Percentiles rank a stretch among this genome's conserved stretches.
phyloP scores from a whole-genome alignment of 2,329 filamentous ascomycete genomes.

The Botrytis aclada region DNA sequence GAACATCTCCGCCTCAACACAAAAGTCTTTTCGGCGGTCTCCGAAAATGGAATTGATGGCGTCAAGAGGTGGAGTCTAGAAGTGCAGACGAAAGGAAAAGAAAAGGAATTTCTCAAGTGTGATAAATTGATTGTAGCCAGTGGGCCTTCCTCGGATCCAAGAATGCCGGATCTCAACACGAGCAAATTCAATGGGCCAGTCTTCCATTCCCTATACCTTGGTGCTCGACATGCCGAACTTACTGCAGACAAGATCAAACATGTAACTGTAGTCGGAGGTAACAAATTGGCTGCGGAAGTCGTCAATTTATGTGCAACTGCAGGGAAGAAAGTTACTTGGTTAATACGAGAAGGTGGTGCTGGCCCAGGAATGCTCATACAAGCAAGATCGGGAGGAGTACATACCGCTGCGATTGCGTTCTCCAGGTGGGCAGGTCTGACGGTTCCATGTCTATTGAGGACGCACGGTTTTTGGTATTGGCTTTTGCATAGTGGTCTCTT shows the following conservation, averaged over 20 bases:
- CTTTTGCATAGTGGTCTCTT: conserved; percentile 21
- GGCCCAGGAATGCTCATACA: conserved; percentile 22
- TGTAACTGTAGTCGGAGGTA: conserved; percentile 25
- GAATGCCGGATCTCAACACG: conserved; percentile 20
- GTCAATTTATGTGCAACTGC: conserved; percentile 18
- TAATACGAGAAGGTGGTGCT: conserved; percentile 24
- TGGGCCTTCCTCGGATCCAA: conserved; percentile 21
- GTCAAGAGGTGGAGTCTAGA: conserved; percentile 18
- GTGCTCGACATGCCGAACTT: conserved; percentile 13
- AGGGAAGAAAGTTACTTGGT: conserved; percentile 27
- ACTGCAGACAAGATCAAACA: conserved; percentile 17
- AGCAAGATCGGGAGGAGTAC: conserved; percentile 9
- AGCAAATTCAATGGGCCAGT: conserved; percentile 17
- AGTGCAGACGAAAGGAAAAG: conserved; percentile 1
- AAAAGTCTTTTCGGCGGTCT: conserved; percentile 40
- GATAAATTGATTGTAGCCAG: conserved; percentile 24
- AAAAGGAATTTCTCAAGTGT: background rate
- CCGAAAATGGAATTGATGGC: background rate
- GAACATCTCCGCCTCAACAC: conserved; percentile 35
- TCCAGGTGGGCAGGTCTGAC: conserved; percentile 13
- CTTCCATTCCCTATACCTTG: conserved; percentile 23
- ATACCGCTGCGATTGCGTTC: conserved; percentile 19
- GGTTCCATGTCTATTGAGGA: conserved; percentile 12
- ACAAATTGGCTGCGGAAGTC: conserved; percentile 25
- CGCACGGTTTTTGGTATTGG: conserved; percentile 23